These are phyloP conservation scores for Tephrocybe sp. DNA, from an alignment of 768 basidiomycete genomes.

Conservation along the genomic window DNA sequence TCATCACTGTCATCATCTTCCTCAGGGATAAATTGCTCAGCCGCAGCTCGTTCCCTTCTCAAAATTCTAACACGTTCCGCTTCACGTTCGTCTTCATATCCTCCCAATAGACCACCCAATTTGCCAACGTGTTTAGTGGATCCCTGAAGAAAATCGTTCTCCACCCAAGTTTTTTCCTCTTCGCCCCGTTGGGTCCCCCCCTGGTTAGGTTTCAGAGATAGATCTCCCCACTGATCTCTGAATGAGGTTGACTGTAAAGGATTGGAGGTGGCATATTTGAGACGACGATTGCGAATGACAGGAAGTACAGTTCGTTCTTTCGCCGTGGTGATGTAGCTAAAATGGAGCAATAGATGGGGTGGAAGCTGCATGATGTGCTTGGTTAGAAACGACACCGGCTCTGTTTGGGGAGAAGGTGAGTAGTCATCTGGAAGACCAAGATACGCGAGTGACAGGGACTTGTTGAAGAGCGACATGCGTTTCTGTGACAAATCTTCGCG, in stretches of 20 bases:
- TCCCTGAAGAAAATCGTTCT: conserved; percentile 57
- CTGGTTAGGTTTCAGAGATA: conserved; percentile 61
- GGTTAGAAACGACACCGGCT: conserved; percentile 63
- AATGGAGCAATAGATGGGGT: conserved; percentile 53
- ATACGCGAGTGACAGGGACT: conserved; percentile 36
- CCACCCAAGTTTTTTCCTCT: conserved; percentile 73
- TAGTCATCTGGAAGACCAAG: conserved; percentile 60
- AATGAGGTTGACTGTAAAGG: conserved; percentile 65
- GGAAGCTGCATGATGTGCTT: conserved; percentile 62
- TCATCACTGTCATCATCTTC: conserved; percentile 67
- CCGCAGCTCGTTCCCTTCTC: conserved; percentile 37
- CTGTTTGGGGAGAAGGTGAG: conserved; percentile 52
- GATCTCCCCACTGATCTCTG: conserved; percentile 56
- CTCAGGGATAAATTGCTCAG: conserved; percentile 57
- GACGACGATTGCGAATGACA: conserved; percentile 68
- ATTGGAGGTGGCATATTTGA: conserved; percentile 53
- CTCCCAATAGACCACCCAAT: conserved; percentile 60
- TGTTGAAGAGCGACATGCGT: conserved; percentile 32
- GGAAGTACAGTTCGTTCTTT: conserved; percentile 64
- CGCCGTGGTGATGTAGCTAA: conserved; percentile 49
- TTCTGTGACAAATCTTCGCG: background rate
- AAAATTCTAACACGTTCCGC: conserved; percentile 54
- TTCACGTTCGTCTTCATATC: conserved; percentile 78
- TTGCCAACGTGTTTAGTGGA: conserved; percentile 63
- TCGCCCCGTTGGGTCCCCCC: conserved; percentile 48